phyloP scores from a whole-genome alignment of 2,329 filamentous ascomycete genomes.

The Phialophora tarda region DNA sequence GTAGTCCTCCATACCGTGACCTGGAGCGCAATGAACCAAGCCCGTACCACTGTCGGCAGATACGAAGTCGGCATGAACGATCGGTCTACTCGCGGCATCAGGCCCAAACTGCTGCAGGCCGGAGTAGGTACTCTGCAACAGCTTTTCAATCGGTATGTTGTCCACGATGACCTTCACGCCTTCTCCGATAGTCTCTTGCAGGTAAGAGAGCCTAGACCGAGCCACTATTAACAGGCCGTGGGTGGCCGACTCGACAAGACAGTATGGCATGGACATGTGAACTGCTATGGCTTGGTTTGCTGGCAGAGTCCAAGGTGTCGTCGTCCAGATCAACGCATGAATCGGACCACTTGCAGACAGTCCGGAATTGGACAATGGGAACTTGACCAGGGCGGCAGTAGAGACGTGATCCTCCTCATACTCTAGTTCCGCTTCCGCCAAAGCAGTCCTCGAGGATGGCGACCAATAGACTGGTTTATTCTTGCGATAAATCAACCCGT shows the following conservation, averaged over 20 bases:
- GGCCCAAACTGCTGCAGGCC: conserved; percentile 76
- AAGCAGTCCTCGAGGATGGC: conserved; percentile 66
- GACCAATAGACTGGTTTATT: conserved; percentile 71
- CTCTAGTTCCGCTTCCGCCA: conserved; percentile 69
- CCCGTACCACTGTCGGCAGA: conserved; percentile 89
- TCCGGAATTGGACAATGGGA: conserved; percentile 61
- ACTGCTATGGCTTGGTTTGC: conserved; percentile 91
- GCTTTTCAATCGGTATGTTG: conserved; percentile 66
- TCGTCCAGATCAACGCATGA: conserved; percentile 95
- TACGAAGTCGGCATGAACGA: conserved; percentile 88
- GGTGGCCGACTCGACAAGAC: conserved; percentile 63
- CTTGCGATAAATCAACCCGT: conserved; percentile 65
- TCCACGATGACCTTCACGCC: conserved; percentile 44
- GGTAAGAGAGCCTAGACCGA: conserved; percentile 68
- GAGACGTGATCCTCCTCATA: conserved; percentile 67
- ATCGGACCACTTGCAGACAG: conserved; percentile 57
- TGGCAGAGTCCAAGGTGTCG: conserved; percentile 95
- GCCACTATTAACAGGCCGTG: conserved; percentile 73
- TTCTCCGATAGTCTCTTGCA: conserved; percentile 58
- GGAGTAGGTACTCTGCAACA: conserved; percentile 62
- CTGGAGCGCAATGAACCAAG: conserved; percentile 91
- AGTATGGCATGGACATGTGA: conserved; percentile 74
- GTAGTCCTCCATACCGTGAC: conserved; percentile 97
- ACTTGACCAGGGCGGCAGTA: conserved; percentile 71
- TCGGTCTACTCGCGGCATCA: conserved; percentile 64